Evolutionary conservation across 768 basidiomycete genomes (phyloP).

Genomic region (Psilocybe sp.): DNA sequence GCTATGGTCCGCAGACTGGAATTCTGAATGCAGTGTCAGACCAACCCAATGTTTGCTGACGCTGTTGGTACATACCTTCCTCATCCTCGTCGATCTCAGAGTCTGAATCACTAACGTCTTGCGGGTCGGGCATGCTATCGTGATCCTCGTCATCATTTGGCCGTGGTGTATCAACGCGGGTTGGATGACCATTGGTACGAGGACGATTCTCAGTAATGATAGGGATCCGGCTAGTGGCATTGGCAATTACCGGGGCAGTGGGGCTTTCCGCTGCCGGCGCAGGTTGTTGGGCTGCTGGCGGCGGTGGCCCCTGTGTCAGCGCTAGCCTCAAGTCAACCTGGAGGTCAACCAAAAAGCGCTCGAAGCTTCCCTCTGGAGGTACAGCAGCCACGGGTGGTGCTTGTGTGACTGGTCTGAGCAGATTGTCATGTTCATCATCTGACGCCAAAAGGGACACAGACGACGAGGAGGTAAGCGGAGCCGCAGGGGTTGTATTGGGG

Average conservation of each 20-base stretch:
- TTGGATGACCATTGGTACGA: background rate
- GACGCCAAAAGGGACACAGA: constrained; percentile 1
- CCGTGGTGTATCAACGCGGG: background rate
- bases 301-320: constrained; percentile 37
- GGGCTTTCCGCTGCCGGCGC: background rate
- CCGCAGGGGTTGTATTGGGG: constrained; percentile 5
- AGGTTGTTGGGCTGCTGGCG: too few relatives aligned
- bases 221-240: background rate
- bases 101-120: constrained; percentile 34
- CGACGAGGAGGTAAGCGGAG: constrained; percentile 4
- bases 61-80: constrained; percentile 8
- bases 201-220: background rate
- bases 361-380: constrained; percentile 67
- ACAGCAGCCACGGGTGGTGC: constrained; percentile 11
- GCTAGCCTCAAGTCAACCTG: constrained; percentile 70
- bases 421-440: background rate
- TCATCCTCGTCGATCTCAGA: constrained; percentile 31
- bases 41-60: background rate
- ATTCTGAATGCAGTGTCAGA: constrained; percentile 9
- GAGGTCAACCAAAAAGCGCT: constrained; percentile 76
- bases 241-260: background rate
- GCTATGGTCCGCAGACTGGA: constrained; percentile 11
- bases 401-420: background rate
- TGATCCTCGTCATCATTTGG: constrained; percentile 1
- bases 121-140: constrained; percentile 26